These are phyloP conservation scores for Sungouiozyma ichnusensis DNA, from an alignment of 805 yeast genomes.

Conservation along the genomic window DNA sequence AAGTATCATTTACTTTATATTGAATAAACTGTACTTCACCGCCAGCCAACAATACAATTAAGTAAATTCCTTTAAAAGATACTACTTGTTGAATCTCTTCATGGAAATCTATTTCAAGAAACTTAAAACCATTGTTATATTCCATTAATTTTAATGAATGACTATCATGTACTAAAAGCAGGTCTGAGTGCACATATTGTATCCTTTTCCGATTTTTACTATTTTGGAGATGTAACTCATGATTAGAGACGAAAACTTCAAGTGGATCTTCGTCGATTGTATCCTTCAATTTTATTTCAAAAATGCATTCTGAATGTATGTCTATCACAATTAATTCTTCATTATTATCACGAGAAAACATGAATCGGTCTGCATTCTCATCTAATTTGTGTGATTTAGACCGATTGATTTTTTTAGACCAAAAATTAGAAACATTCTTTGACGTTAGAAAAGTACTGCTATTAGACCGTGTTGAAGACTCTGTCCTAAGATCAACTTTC, in stretches of 20 bases:
- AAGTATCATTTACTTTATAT: constrained; percentile 19
- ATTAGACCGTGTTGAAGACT: neutral
- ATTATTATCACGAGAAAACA: neutral
- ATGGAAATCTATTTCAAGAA: constrained; percentile 12
- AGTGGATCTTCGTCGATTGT: constrained; percentile 3
- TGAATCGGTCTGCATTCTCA: neutral
- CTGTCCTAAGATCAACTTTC: too few relatives aligned
- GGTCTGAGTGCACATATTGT: constrained; percentile 13
- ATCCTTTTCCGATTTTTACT: constrained; percentile 12
- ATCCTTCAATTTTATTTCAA: constrained; percentile 5
- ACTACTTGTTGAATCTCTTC: constrained; percentile 18
- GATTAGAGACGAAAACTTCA: constrained; percentile 10
- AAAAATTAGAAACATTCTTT: neutral
- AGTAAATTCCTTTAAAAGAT: constrained; percentile 9
- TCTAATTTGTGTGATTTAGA: neutral
- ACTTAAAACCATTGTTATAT: constrained; percentile 20
- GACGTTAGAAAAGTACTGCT: neutral
- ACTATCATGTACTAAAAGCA: constrained; percentile 14
- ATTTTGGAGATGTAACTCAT: constrained; percentile 13
- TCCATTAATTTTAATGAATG: constrained; percentile 17
- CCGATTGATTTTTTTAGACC: neutral
- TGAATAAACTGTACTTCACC: constrained; percentile 14
- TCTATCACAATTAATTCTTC: constrained; percentile 8
- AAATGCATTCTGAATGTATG: constrained; percentile 12
- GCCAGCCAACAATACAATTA: constrained; percentile 16